Evolutionary conservation across 2,329 filamentous ascomycete genomes (phyloP), one percentile per base, ranked within the genome.

Genomic region (Exophiala lecanii-corni): DNA sequence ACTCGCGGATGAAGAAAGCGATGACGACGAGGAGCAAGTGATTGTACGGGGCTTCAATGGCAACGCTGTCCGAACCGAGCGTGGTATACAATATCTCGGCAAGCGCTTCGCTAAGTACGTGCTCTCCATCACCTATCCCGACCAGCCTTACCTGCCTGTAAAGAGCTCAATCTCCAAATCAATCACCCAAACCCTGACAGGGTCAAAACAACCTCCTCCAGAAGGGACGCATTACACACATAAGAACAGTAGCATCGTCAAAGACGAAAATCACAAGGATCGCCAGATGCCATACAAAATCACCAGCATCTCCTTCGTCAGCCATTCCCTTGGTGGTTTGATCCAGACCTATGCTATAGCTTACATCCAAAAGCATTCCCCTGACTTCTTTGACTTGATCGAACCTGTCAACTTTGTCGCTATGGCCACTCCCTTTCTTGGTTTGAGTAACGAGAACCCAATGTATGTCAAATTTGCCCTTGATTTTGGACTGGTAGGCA

Each of bases 391-490:
- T 42, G 82, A 94, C 45, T 74, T 75, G 43, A 74, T 97, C 23
- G 75, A 89, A 60, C 91, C 91, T 54, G 78, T 92, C 77, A 96
- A 94, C 71, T 96, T 97, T 65, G 86, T 85, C 2, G 94, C 89
- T 1, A 95, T 97, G 65, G 91, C 86, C 4, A 82, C 85, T 31
- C 91, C 86, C 16, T 86, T 89, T 64, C 74, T 89, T 5, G 86
- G 86, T 9, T 82, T 85, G 2, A 97, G 91, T 64, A 96, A 98
- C 61, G 92, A 98, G 61, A 98, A 98, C 56, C 92, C 92, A 0
- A 74, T 97, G 43, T 98, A 98, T 62, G 86, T 98, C 64, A 94
- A 89, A 58, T 97, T 98, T 63, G 92, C 92, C 0, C 72, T 98
- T 3, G 92, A 98, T 62, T 94, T 97, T 67, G 92, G 92, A 0